Base-by-base conservation (phyloP, 768 basidiomycete species). In the Tricholoma sp. region DNA sequence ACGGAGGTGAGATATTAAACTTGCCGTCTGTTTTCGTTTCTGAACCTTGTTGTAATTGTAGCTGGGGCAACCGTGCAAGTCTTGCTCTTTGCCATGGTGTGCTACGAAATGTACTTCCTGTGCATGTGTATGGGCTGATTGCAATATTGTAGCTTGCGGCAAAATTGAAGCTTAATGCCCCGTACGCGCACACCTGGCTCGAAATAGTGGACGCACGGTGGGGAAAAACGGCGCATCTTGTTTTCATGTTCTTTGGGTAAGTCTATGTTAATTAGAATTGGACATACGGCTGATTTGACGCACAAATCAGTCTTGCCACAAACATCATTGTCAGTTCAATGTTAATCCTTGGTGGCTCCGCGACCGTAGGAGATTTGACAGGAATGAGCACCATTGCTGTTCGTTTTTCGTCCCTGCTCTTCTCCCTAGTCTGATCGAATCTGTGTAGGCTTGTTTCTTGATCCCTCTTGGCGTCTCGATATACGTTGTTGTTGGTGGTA, bases 311-410 rank as follows among this genome's bases (percentile, higher is more conserved):
- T n/a, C 75, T 97, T 7, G 86, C 90, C 2, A 94, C 94, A 32
- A 95, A 95, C 69, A 78, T 96, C 56, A 90, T 95, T 64, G 93
- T 94, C n/a, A 91, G 89, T 50, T 89, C 86, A 10, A 91, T 89
- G 87, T 75, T 87, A 24, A 83, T 87, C 59, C 79, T 90, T 9
- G 90, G 89, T 5, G 87, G 88, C 3, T 88, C 89, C 0, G 94
- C 94, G 0, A 95, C 94, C 0, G 94, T 98, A 45, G 86, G 85
- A 0, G 84, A 84, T 61, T 69, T 98, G 59, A 94, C 94, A 0
- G 94, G 93, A 0, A 96, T 96, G 89, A 83, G 76, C 67, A 96
- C 91, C 14, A 80, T 91, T 59, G 93, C 91, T 37, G 84, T 83
- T 62, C 57, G 79, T 66, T 16, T 27, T 39, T n/a, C 27, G 18